Conservation (phyloP, 768 basidiomycete species). For the Phanerodontia chrysosporium region DNA sequence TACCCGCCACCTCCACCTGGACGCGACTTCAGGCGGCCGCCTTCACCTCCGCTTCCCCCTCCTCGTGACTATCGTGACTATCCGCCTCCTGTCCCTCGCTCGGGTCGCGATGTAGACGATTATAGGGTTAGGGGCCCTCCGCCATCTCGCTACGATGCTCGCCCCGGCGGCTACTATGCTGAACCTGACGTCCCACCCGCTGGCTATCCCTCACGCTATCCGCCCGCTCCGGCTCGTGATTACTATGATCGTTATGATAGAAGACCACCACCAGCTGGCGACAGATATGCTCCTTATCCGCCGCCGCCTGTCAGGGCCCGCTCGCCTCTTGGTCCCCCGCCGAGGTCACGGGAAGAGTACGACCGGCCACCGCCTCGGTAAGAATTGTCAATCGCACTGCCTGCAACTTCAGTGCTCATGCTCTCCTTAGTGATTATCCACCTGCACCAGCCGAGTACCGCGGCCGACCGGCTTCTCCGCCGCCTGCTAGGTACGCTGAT, state of each 20-base stretch:
- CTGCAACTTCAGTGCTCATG: neutral
- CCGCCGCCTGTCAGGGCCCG: slow-evolving; percentile 44
- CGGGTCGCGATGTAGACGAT: slow-evolving; percentile 65
- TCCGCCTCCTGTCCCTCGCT: slow-evolving; percentile 40
- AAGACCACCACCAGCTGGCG: slow-evolving; percentile 39
- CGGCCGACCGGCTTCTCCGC: slow-evolving; percentile 48
- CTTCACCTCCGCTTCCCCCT: slow-evolving; percentile 55
- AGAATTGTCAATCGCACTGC: slow-evolving; percentile 14
- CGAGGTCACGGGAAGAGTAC: slow-evolving; percentile 59
- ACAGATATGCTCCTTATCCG: slow-evolving; percentile 40
- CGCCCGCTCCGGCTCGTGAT: slow-evolving; percentile 41
- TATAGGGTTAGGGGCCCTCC: slow-evolving; percentile 53
- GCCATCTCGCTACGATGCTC: slow-evolving; percentile 50
- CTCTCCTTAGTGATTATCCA: slow-evolving; percentile 49
- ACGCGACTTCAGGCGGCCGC: slow-evolving; percentile 59
- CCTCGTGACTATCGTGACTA: slow-evolving; percentile 70
- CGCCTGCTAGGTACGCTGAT: slow-evolving; percentile 31
- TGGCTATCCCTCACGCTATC: slow-evolving; percentile 52
- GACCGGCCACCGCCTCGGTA: slow-evolving; percentile 61
- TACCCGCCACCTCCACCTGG: slow-evolving; percentile 34
- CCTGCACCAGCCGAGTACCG: slow-evolving; percentile 47
- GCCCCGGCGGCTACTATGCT: slow-evolving; percentile 40
- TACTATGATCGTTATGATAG: slow-evolving; percentile 56
- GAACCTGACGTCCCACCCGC: slow-evolving; percentile 40
- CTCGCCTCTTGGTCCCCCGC: slow-evolving; percentile 46